A percentile compares a stretch with the other conserved stretches of the same genome.
These are phyloP conservation scores for Thuidium tamariscinum DNA, from an alignment of 225 moss, liverwort and hornwort species.

Conservation along the genomic window DNA sequence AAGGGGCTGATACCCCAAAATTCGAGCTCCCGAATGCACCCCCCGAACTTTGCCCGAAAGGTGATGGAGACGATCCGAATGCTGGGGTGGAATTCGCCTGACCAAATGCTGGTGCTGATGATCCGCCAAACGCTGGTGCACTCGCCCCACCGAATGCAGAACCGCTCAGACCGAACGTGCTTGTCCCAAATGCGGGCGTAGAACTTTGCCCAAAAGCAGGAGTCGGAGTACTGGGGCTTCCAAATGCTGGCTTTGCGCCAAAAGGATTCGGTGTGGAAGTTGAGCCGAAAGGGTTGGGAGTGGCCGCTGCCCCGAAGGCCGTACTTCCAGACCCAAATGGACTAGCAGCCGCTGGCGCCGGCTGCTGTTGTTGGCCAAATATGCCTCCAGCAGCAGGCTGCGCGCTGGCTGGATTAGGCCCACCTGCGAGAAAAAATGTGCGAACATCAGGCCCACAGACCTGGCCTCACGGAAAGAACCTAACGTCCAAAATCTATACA, in stretches of 20 bases:
- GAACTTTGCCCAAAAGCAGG: constrained; percentile 54
- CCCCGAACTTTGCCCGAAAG: constrained; percentile 55
- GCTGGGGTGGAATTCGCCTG: constrained; percentile 42
- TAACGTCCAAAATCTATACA: neutral
- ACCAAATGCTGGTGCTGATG: constrained; percentile 57
- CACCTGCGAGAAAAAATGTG: neutral
- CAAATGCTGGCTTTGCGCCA: constrained; percentile 29
- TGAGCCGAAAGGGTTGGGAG: constrained; percentile 27
- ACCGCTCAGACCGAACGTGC: constrained; percentile 22
- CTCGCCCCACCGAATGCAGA: constrained; percentile 22
- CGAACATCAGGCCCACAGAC: neutral
- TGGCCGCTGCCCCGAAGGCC: constrained; percentile 14
- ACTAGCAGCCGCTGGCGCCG: neutral
- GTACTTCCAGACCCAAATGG: constrained; percentile 3
- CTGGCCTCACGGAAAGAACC: neutral
- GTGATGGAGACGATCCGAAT: constrained; percentile 56
- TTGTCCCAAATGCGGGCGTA: constrained; percentile 44
- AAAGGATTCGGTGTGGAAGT: constrained; percentile 12
- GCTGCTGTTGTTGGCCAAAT: neutral
- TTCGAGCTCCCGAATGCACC: constrained; percentile 56
- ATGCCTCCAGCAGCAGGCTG: constrained; percentile 9
- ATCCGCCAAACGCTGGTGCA: neutral
- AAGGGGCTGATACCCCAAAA: constrained; percentile 48
- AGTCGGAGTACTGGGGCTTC: constrained; percentile 25
- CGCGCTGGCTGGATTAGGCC: constrained; percentile 1